These are phyloP conservation scores for Kazachstania kunashirensis DNA, from an alignment of 805 yeast genomes.

Conservation along the genomic window DNA sequence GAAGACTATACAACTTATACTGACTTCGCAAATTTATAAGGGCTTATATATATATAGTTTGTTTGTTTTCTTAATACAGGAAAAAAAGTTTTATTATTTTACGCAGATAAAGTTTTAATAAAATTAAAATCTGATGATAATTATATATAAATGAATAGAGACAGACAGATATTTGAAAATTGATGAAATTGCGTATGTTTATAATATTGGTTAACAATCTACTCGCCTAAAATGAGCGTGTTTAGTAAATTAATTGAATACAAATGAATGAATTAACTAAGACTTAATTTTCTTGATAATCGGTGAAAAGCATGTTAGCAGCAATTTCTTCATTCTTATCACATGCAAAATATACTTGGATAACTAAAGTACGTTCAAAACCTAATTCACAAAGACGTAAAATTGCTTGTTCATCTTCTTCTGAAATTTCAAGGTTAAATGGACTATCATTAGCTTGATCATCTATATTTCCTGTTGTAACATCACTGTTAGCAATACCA, in stretches of 20 bases:
- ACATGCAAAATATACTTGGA: slow-evolving; percentile 94
- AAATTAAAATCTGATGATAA: no score
- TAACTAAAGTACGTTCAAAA: slow-evolving; percentile 75
- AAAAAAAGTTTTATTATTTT: not conserved
- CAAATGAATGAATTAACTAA: no score
- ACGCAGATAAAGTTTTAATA: no score
- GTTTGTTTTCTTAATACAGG: no score
- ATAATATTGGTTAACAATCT: no score
- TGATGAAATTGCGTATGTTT: no score
- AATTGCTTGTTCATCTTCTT: slow-evolving; percentile 84
- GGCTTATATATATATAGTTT: not conserved
- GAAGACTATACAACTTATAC: slow-evolving; percentile 3
- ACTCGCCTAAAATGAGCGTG: not conserved
- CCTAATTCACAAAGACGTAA: slow-evolving; percentile 85
- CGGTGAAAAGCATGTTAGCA: slow-evolving; percentile 78
- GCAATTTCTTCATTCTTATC: slow-evolving; percentile 96
- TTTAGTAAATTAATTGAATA: slow-evolving; percentile 1
- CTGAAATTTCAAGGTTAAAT: slow-evolving; percentile 46
- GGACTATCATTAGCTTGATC: not conserved
- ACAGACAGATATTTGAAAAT: no score
- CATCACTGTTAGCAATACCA: slow-evolving; percentile 8
- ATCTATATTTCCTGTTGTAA: not conserved
- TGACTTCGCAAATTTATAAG: slow-evolving; percentile 5
- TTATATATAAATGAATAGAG: no score
- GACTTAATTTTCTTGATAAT: slow-evolving; percentile 37